Evolutionary conservation across 2,329 filamentous ascomycete genomes (phyloP).

Genomic region (Aureobasidium leucospermi): DNA sequence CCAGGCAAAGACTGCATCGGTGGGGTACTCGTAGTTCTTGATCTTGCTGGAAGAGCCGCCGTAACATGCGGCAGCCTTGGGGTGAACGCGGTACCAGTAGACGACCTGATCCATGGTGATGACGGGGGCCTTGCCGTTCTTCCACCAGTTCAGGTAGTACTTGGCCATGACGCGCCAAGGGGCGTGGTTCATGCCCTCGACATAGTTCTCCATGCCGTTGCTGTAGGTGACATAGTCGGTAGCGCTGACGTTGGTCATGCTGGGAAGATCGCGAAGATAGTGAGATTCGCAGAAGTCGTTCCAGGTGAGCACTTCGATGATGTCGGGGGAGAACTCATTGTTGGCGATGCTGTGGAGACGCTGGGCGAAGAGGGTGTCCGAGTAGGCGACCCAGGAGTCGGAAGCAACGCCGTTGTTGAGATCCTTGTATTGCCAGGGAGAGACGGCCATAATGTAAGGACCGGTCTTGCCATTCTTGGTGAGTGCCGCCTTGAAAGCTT

Average conservation of each 20-base stretch:
- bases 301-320: conserved; percentile 34
- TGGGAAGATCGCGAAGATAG: conserved; percentile 32
- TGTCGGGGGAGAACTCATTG: conserved; percentile 26
- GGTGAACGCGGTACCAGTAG: conserved; percentile 34
- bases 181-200: conserved; percentile 30
- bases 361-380: conserved; percentile 30
- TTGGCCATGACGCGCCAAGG: conserved; percentile 33
- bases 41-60: conserved; percentile 26
- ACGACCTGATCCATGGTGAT: conserved; percentile 31
- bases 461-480: conserved; percentile 28
- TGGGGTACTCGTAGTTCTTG: conserved; percentile 27
- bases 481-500: conserved; percentile 28
- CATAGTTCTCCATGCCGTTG: conserved; percentile 28
- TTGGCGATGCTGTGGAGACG: conserved; percentile 19
- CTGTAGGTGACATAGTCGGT: conserved; percentile 26
- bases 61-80: conserved; percentile 27
- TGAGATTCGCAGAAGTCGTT: conserved; percentile 34
- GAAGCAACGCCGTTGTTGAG: conserved; percentile 29
- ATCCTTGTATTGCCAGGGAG: conserved; percentile 35
- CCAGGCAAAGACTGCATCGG: conserved; percentile 33
- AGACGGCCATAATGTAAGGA: conserved; percentile 34
- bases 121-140: conserved; percentile 26
- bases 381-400: conserved; percentile 31
- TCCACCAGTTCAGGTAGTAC: conserved; percentile 33
- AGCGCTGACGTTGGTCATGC: conserved; percentile 18